Conservation (phyloP, 768 basidiomycete genomes). For the Lentinula sp. region DNA sequence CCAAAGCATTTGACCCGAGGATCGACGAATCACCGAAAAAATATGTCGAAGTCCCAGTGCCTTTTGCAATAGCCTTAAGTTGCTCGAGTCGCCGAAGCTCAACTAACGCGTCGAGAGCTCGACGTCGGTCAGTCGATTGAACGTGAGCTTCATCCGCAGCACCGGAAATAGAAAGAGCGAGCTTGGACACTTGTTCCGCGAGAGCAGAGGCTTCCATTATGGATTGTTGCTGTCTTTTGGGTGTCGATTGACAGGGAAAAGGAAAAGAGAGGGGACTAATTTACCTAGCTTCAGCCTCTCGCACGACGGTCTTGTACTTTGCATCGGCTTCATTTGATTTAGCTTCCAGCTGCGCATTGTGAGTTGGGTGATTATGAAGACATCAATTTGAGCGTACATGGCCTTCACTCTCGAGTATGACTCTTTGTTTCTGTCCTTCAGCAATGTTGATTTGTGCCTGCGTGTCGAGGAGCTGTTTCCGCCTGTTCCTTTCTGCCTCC, state of each 20-base stretch:
- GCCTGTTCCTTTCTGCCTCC: conserved; percentile 51
- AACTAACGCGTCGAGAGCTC: conserved; percentile 35
- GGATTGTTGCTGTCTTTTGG: conserved; percentile 31
- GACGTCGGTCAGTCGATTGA: conserved; percentile 26
- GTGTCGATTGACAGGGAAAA: conserved; percentile 2
- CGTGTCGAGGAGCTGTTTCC: conserved; percentile 53
- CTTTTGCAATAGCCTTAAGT: conserved; percentile 44
- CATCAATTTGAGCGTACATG: conserved; percentile 24
- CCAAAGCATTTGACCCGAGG: conserved; percentile 12
- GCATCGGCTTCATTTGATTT: conserved; percentile 53
- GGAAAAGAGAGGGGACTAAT: not conserved
- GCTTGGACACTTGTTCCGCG: conserved; percentile 39
- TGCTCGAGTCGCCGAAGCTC: conserved; percentile 48
- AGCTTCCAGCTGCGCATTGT: conserved; percentile 30
- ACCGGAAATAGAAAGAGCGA: conserved; percentile 34
- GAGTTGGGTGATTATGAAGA: not conserved
- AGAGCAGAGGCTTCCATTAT: conserved; percentile 42
- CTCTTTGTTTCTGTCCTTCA: conserved; percentile 51
- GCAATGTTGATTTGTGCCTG: conserved; percentile 54
- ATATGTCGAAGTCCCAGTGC: conserved; percentile 48
- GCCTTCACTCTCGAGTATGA: conserved; percentile 51
- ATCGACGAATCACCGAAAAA: conserved; percentile 43
- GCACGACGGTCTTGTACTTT: conserved; percentile 25
- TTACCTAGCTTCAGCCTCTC: conserved; percentile 11
- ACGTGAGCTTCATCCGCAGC: conserved; percentile 19